Conservation (phyloP, 2,329 filamentous ascomycete species). For the Aspergillus tanneri region DNA sequence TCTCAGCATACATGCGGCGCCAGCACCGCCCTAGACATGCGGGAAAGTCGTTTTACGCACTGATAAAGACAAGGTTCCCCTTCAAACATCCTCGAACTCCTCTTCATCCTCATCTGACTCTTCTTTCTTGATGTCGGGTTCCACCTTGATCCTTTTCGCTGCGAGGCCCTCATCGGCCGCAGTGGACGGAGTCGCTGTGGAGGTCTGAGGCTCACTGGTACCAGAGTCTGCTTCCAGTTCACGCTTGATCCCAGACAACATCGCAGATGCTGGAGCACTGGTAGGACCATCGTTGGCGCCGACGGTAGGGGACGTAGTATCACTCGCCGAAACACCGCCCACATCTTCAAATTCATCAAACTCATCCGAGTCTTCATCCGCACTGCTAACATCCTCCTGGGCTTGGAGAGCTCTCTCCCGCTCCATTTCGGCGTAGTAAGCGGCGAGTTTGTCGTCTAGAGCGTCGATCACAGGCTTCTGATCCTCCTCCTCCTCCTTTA, state of each 20-base stretch:
- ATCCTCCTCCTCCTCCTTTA: slow-evolving; percentile 45
- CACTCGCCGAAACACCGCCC: slow-evolving; percentile 38
- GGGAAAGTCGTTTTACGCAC: not conserved
- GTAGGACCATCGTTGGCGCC: slow-evolving; percentile 26
- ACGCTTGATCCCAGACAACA: slow-evolving; percentile 35
- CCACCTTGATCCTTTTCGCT: slow-evolving; percentile 46
- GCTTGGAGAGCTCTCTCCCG: slow-evolving; percentile 44
- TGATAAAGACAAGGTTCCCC: not conserved
- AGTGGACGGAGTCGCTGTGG: slow-evolving; percentile 37
- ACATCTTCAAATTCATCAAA: slow-evolving; percentile 49
- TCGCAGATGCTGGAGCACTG: slow-evolving; percentile 25
- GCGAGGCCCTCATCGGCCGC: slow-evolving; percentile 41
- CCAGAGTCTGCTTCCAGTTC: slow-evolving; percentile 42
- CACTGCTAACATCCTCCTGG: slow-evolving; percentile 42
- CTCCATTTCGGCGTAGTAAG: slow-evolving; percentile 49
- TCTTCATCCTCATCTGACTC: slow-evolving; percentile 47
- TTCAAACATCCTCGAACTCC: slow-evolving; percentile 46
- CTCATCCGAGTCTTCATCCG: slow-evolving; percentile 42
- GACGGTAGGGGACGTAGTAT: slow-evolving; percentile 36
- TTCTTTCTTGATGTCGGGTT: slow-evolving; percentile 38
- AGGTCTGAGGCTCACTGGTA: slow-evolving; percentile 40
- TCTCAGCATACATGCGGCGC: slow-evolving; percentile 20
- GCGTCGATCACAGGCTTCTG: slow-evolving; percentile 43
- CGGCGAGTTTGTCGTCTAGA: slow-evolving; percentile 48
- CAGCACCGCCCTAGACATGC: too few species aligned